Percentiles rank a stretch among this genome's conserved stretches.
phyloP scores from a whole-genome alignment of 257 asterid species.

The Salvia miltiorrhiza region DNA sequence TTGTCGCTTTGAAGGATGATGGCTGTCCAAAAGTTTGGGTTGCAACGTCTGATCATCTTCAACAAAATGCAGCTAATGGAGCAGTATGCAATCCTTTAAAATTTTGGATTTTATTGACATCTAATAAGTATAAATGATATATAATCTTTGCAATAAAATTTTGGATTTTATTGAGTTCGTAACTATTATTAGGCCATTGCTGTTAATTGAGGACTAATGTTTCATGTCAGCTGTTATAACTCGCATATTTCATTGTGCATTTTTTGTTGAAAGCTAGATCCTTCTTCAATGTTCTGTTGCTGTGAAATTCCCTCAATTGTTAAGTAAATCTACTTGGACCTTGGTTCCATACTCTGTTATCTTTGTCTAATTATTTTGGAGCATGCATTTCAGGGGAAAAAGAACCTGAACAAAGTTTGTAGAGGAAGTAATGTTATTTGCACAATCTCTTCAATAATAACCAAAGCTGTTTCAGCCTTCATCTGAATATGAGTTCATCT shows the following conservation, averaged over 20 bases:
- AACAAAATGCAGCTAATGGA: constrained; percentile 88
- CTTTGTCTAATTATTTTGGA: neutral
- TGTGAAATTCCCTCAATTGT: neutral
- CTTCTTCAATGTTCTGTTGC: neutral
- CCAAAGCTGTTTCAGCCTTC: neutral
- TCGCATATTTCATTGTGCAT: neutral
- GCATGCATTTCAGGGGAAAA: neutral
- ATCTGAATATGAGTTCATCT: neutral
- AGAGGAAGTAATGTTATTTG: neutral
- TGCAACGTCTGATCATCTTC: constrained; percentile 79
- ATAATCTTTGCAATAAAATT: neutral
- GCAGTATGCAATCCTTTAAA: constrained; percentile 56
- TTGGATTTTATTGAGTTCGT: neutral
- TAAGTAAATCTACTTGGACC: neutral
- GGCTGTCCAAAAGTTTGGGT: constrained; percentile 99
- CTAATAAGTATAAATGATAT: neutral
- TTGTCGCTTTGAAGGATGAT: constrained; percentile 80
- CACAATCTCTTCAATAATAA: neutral
- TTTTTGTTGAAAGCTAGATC: neutral
- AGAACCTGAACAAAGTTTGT: neutral
- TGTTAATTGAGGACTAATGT: neutral
- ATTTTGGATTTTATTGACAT: neutral
- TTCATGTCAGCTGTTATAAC: neutral
- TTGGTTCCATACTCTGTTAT: neutral
- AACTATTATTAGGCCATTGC: neutral